A percentile compares a stretch with the other conserved stretches of the same genome.
These are phyloP conservation scores for Elaphomyces granulatus DNA, from an alignment of 495 filamentous ascomycete species.

Conservation along the genomic window DNA sequence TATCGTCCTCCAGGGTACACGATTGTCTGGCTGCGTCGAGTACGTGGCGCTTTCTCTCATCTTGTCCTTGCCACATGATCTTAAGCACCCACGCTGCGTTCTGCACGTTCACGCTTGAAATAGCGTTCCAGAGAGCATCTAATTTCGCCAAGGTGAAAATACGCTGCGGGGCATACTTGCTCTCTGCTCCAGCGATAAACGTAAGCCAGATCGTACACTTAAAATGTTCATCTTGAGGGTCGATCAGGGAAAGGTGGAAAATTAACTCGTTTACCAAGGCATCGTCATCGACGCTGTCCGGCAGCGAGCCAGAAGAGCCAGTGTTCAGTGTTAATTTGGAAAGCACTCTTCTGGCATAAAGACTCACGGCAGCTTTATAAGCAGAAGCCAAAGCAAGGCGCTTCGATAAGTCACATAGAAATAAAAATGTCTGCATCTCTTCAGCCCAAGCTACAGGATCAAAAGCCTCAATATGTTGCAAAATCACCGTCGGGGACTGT, in stretches of 20 bases:
- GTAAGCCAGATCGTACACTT: constrained; percentile 37
- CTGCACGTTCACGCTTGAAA: constrained; percentile 31
- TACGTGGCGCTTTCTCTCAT: constrained; percentile 7
- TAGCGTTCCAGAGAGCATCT: constrained; percentile 23
- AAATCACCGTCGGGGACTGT: constrained; percentile 22
- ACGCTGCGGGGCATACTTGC: constrained; percentile 21
- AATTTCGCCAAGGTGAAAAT: constrained; percentile 24
- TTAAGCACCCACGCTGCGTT: constrained; percentile 34
- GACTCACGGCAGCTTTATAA: constrained; percentile 32
- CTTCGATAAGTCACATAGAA: constrained; percentile 23
- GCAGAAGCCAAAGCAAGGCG: constrained; percentile 28
- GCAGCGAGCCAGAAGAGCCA: constrained; percentile 16
- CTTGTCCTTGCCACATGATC: constrained; percentile 34
- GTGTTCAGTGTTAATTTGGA: constrained; percentile 14
- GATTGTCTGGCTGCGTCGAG: constrained; percentile 1
- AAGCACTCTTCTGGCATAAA: constrained; percentile 32
- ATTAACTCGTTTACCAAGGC: constrained; percentile 23
- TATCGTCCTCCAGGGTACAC: constrained; percentile 16
- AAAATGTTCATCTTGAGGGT: constrained; percentile 28
- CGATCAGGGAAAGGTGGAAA: constrained; percentile 24
- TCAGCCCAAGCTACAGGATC: constrained; percentile 30
- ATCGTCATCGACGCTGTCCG: constrained; percentile 17
- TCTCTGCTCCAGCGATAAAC: constrained; percentile 35
- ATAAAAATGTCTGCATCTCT: constrained; percentile 27
- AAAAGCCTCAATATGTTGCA: constrained; percentile 32